Percentiles rank a stretch among this genome's conserved stretches.
Evolutionary conservation across 495 filamentous ascomycete genomes (phyloP).

Genomic region (Penicillium fimorum): DNA sequence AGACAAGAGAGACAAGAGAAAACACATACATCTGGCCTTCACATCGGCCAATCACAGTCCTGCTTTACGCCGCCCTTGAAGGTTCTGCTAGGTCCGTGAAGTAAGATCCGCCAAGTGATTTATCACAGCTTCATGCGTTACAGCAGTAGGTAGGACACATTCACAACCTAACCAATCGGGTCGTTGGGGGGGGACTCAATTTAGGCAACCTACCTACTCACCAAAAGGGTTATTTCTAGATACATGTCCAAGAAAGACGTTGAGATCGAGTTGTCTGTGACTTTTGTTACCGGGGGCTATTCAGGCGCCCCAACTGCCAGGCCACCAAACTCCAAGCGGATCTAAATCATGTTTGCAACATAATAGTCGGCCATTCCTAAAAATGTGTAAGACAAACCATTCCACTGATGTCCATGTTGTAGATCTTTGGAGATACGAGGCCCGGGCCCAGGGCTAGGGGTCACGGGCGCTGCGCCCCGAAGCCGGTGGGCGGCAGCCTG

Average conservation of each 20-base stretch:
- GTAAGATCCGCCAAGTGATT: too few species aligned
- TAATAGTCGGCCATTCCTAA: neutral
- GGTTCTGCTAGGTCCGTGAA: too few species aligned
- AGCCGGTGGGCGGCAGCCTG: too few species aligned
- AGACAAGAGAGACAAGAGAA: too few species aligned
- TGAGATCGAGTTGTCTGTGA: neutral
- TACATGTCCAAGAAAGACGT: neutral
- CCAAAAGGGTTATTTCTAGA: neutral
- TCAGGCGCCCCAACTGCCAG: neutral
- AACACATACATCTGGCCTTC: too few species aligned
- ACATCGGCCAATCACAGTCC: too few species aligned
- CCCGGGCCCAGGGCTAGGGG: neutral
- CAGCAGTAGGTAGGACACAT: constrained; percentile 1
- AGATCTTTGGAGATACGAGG: neutral
- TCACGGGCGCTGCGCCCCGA: neutral
- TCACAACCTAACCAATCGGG: neutral
- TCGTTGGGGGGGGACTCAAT: neutral
- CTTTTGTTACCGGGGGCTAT: neutral
- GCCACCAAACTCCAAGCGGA: too few species aligned
- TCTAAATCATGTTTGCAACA: neutral
- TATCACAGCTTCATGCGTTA: too few species aligned
- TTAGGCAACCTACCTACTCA: neutral
- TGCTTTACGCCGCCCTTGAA: too few species aligned
- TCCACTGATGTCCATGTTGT: neutral
- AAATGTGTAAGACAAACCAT: neutral